phyloP scores from a whole-genome alignment of 208 protist genomes.

The Leptomonas seymouri region DNA sequence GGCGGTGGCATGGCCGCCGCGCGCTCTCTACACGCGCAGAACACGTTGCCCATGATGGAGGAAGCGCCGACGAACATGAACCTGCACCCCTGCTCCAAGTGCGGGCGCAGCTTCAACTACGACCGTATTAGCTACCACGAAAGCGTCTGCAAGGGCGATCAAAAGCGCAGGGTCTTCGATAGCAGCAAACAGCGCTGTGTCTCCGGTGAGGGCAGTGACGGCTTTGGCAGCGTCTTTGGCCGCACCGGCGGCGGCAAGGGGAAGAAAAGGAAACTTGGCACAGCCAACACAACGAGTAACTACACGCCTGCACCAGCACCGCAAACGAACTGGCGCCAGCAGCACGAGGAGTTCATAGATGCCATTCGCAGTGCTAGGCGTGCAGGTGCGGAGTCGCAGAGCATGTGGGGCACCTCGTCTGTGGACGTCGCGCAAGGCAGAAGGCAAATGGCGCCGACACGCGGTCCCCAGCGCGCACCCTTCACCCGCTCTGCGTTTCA shows the following conservation, averaged over 20 bases:
- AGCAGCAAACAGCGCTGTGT: conserved; percentile 72
- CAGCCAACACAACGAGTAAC: conserved; percentile 24
- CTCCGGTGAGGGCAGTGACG: conserved; percentile 33
- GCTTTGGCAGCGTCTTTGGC: conserved; percentile 32
- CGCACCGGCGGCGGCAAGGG: conserved; percentile 15
- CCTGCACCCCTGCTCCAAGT: conserved; percentile 87
- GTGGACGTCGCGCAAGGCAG: background rate
- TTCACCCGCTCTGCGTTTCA: background rate
- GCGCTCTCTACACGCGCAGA: conserved; percentile 39
- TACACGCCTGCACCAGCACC: conserved; percentile 40
- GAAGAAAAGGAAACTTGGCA: conserved; percentile 16
- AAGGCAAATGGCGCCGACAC: conserved; percentile 1
- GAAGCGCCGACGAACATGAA: conserved; percentile 44
- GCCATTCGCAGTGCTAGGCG: conserved; percentile 67
- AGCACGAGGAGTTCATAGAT: conserved; percentile 90
- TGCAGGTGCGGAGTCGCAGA: conserved; percentile 30
- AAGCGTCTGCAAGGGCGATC: conserved; percentile 82
- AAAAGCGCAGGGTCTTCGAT: conserved; percentile 80
- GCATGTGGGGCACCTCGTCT: conserved; percentile 56
- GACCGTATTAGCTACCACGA: conserved; percentile 92
- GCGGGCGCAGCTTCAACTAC: conserved; percentile 85
- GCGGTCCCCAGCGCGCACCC: conserved; percentile 11
- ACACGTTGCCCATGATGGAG: conserved; percentile 20
- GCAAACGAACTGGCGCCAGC: conserved; percentile 78
- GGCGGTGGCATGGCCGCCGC: conserved; percentile 53